A percentile compares a stretch with the other conserved stretches of the same genome.
phyloP scores from a whole-genome alignment of 2,329 filamentous ascomycete species.

The Scedosporium aurantiacum region DNA sequence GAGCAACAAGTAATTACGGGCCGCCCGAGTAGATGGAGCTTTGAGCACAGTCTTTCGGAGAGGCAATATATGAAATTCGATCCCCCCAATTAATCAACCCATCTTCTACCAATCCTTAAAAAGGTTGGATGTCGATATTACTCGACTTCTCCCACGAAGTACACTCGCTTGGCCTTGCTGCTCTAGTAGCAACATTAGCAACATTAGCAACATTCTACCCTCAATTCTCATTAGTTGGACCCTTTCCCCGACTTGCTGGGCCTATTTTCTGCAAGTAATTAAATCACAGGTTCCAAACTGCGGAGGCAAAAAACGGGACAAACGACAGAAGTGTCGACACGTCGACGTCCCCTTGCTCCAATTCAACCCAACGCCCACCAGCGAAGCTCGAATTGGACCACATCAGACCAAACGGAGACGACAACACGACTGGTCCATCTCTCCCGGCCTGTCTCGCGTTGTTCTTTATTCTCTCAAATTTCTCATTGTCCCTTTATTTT shows the following conservation, averaged over 20 bases:
- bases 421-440: neutral
- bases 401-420: neutral
- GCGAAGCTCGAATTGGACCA: neutral
- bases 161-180: neutral
- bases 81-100: too few relatives aligned
- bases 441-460: neutral
- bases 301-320: neutral
- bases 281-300: neutral
- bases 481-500: neutral
- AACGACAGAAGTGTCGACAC: neutral
- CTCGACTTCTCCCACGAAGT: neutral
- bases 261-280: neutral
- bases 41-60: too few relatives aligned
- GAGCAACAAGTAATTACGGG: neutral
- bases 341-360: neutral
- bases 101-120: too few relatives aligned
- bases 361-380: constrained; percentile 1
- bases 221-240: neutral
- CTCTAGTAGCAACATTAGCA: neutral
- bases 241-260: neutral
- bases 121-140: neutral
- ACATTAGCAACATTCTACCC: neutral
- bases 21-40: too few relatives aligned
- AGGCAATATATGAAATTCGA: too few relatives aligned
- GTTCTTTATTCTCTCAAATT: neutral